phyloP scores from a whole-genome alignment of 1,284 basidiomycete genomes.

The Ceratorhiza oryzae-sativae region DNA sequence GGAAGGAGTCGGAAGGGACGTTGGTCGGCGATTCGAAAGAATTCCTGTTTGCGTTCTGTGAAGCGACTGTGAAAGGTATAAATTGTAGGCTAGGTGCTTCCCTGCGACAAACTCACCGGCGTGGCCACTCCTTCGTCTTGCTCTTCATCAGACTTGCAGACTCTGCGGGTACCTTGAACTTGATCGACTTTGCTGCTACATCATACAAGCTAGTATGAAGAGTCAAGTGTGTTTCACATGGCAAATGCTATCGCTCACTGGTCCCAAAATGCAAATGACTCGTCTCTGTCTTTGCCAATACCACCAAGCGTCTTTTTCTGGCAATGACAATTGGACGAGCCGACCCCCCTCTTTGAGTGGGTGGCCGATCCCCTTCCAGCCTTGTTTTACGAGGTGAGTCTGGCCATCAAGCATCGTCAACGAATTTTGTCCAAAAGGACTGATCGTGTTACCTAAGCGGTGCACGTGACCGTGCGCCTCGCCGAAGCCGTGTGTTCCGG shows the following conservation, averaged over 20 bases:
- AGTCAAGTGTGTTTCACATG: background rate
- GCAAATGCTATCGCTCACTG: conserved; percentile 65
- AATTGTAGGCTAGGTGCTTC: conserved; percentile 11
- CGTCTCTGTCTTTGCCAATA: conserved; percentile 89
- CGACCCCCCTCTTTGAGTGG: conserved; percentile 74
- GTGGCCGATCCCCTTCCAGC: conserved; percentile 85
- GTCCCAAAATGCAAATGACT: conserved; percentile 96
- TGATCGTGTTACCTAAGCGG: conserved; percentile 3
- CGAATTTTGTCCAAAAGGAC: conserved; percentile 11
- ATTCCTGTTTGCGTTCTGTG: conserved; percentile 77
- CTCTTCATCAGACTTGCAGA: conserved; percentile 52
- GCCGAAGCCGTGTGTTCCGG: conserved; percentile 36
- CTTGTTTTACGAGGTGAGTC: conserved; percentile 79
- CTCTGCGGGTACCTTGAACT: conserved; percentile 61
- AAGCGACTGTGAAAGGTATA: conserved; percentile 49
- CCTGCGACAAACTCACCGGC: conserved; percentile 44
- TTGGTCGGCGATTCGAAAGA: conserved; percentile 72
- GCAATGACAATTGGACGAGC: conserved; percentile 75
- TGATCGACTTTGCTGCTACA: conserved; percentile 77
- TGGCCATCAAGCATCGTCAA: conserved; percentile 66
- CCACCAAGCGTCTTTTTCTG: conserved; percentile 86
- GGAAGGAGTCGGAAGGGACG: conserved; percentile 46
- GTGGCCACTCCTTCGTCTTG: conserved; percentile 56
- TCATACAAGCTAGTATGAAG: conserved; percentile 70
- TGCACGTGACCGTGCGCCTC: conserved; percentile 25